These are phyloP conservation scores for Myxozyma lipomycoides DNA, from an alignment of 805 yeast genomes.

Conservation along the genomic window DNA sequence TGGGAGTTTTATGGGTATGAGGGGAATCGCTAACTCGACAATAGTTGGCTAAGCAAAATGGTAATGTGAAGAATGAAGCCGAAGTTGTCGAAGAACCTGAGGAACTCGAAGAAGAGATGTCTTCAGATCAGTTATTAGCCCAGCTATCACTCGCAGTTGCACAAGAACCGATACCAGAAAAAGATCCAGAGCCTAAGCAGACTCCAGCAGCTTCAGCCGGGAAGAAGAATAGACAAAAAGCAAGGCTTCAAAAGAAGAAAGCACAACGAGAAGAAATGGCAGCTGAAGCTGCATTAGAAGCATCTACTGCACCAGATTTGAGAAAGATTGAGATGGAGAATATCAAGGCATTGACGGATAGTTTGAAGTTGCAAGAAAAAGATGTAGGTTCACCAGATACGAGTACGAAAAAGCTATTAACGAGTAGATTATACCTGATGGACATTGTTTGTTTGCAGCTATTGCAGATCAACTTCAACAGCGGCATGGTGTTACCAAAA, in stretches of 20 bases:
- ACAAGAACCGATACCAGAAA: background rate
- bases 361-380: constrained; percentile 11
- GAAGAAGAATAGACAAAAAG: constrained; percentile 75
- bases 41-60: no score
- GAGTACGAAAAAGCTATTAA: background rate
- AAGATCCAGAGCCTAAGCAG: background rate
- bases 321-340: constrained; percentile 68
- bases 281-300: constrained; percentile 69
- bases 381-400: constrained; percentile 14
- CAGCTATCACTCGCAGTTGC: constrained; percentile 46
- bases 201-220: background rate
- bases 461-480: constrained; percentile 67
- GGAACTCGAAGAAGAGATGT: constrained; percentile 47
- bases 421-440: constrained; percentile 60
- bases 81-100: constrained; percentile 37
- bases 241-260: constrained; percentile 70
- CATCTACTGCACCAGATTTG: constrained; percentile 59
- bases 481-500: constrained; percentile 45
- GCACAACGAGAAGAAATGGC: constrained; percentile 60
- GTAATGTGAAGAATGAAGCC: no score
- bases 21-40: background rate
- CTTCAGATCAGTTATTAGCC: constrained; percentile 66
- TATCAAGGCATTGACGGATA: constrained; percentile 41
- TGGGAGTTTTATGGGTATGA: background rate
- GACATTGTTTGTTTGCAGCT: constrained; percentile 88